phyloP scores from a whole-genome alignment of 2,329 filamentous ascomycete species.

The Aspergillus cejpii region DNA sequence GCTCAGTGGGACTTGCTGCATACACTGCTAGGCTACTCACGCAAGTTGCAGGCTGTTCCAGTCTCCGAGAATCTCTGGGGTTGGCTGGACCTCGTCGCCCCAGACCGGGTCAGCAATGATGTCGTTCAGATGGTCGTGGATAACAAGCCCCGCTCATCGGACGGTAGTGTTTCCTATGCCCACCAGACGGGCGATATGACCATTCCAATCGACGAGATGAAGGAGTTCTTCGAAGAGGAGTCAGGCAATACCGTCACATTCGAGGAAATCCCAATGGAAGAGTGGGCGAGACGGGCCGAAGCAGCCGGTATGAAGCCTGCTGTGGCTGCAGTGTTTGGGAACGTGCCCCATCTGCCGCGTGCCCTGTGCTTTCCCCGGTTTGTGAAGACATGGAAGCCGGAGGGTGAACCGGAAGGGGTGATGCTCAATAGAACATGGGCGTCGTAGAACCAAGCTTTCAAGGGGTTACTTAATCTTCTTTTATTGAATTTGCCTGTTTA shows the following conservation, averaged over 20 bases:
- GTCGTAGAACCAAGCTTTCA: too few relatives aligned
- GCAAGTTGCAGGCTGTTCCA: background rate
- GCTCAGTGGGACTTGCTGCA: conserved; percentile 19
- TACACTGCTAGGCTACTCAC: conserved; percentile 7
- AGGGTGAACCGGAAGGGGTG: too few relatives aligned
- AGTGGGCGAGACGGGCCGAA: background rate
- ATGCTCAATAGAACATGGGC: too few relatives aligned
- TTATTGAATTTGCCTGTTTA: too few relatives aligned
- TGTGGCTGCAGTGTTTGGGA: too few relatives aligned
- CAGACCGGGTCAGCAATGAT: background rate
- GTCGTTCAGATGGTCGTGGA: background rate
- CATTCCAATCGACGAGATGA: background rate
- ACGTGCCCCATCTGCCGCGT: too few relatives aligned
- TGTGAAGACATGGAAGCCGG: too few relatives aligned
- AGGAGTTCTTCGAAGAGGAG: background rate
- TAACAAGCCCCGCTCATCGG: background rate
- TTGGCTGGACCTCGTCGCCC: background rate
- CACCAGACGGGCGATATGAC: background rate
- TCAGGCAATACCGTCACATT: background rate
- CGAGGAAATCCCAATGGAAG: background rate
- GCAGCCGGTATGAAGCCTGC: too few relatives aligned
- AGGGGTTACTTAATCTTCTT: too few relatives aligned
- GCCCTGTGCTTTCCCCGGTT: too few relatives aligned
- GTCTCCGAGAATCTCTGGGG: background rate
- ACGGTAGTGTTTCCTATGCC: background rate